A percentile compares a stretch with the other conserved stretches of the same genome.
These are phyloP conservation scores for Aspergillus awamori DNA, from an alignment of 2,329 filamentous ascomycete genomes.

Conservation along the genomic window DNA sequence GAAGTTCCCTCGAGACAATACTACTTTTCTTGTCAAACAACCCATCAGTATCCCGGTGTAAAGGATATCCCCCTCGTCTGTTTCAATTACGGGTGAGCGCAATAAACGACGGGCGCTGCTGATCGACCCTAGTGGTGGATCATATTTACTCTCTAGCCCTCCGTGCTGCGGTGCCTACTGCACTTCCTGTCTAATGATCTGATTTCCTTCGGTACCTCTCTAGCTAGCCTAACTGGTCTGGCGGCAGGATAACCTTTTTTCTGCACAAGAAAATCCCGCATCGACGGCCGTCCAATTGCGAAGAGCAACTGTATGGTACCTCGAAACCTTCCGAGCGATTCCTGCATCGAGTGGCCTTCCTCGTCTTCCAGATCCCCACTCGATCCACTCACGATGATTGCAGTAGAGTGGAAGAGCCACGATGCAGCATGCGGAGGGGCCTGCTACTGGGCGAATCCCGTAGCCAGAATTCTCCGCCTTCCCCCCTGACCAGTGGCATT, in stretches of 20 bases:
- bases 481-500: slow-evolving; percentile 12
- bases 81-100: neutral
- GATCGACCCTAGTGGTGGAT: slow-evolving; percentile 13
- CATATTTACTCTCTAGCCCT: neutral
- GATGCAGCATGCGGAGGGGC: slow-evolving; percentile 2
- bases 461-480: slow-evolving; percentile 12
- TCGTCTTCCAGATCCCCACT: neutral
- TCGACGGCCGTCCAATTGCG: neutral
- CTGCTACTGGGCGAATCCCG: slow-evolving; percentile 1
- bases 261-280: slow-evolving; percentile 11
- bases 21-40: neutral
- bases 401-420: slow-evolving; percentile 4
- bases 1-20: neutral
- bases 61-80: neutral
- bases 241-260: slow-evolving; percentile 8
- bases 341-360: slow-evolving; percentile 6
- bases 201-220: slow-evolving; percentile 3
- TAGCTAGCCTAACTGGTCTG: neutral
- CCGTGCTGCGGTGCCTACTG: neutral
- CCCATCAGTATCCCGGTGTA: neutral
- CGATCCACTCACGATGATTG: slow-evolving; percentile 9
- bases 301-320: neutral
- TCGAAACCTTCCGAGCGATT: slow-evolving; percentile 3
- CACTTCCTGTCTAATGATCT: slow-evolving; percentile 6
- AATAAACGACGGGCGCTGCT: neutral